phyloP scores from a whole-genome alignment of 352 stramenopile species.

The Globisporangium megalacanthum region DNA sequence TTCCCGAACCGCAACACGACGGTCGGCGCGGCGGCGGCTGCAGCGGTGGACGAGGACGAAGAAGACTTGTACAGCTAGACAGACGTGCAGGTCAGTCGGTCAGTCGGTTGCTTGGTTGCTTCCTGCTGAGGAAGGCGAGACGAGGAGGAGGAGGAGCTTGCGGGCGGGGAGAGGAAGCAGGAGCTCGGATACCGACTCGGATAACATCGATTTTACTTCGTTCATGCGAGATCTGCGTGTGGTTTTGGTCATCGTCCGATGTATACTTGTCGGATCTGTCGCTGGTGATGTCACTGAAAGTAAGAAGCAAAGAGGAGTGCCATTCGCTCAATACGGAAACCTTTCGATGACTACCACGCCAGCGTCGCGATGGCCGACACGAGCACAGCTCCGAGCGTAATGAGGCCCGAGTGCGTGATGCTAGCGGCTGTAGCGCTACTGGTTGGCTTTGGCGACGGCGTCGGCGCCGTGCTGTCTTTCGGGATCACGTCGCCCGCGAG shows the following conservation, averaged over 20 bases:
- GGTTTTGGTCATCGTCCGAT: too few relatives aligned
- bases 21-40: constrained; percentile 30
- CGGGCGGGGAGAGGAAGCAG: too few relatives aligned
- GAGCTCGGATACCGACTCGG: too few relatives aligned
- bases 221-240: too few relatives aligned
- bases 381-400: background rate
- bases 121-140: too few relatives aligned
- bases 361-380: background rate
- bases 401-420: background rate
- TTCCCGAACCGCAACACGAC: constrained; percentile 85
- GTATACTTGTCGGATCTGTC: too few relatives aligned
- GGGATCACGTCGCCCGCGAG: constrained; percentile 1
- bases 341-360: background rate
- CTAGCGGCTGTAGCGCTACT: background rate
- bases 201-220: too few relatives aligned
- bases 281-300: too few relatives aligned
- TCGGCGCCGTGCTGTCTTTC: background rate
- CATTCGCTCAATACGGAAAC: too few relatives aligned
- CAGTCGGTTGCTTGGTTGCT: background rate
- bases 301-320: too few relatives aligned
- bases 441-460: background rate
- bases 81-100: constrained; percentile 13
- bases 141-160: too few relatives aligned
- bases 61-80: constrained; percentile 97
- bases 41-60: constrained; percentile 89